Percentiles rank a stretch among this genome's conserved stretches.
Conservation (phyloP, 129 eudicot genomes). For the Heracleum sosnowskyi region DNA sequence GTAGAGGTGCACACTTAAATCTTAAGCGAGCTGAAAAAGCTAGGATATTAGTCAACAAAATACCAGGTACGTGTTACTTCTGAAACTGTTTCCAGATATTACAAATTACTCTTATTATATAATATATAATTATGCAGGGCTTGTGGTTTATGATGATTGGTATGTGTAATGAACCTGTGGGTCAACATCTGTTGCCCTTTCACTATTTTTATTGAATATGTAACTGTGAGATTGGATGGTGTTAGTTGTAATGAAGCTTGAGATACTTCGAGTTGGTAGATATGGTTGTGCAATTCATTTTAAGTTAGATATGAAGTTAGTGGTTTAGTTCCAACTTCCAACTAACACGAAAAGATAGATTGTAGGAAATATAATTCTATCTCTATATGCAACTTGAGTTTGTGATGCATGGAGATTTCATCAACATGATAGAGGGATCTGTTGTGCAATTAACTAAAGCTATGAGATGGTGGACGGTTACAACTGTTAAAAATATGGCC, state of each 20-base stretch:
- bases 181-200: neutral
- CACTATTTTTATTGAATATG: neutral
- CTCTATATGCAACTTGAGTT: neutral
- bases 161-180: neutral
- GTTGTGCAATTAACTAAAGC: neutral
- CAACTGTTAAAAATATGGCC: neutral
- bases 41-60: conserved; percentile 77
- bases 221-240: neutral
- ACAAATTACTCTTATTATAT: neutral
- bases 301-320: neutral
- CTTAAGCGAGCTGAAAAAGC: conserved; percentile 98
- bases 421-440: neutral
- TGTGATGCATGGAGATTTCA: neutral
- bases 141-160: neutral
- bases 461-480: neutral
- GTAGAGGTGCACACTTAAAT: conserved; percentile 96
- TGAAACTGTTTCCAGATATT: neutral
- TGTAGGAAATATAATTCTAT: neutral
- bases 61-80: conserved; percentile 53
- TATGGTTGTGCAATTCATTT: neutral
- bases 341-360: neutral
- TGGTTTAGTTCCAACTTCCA: neutral
- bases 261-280: neutral
- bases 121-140: too few relatives aligned
- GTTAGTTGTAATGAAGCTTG: neutral